Evolutionary conservation across 305 asterid species (phyloP).

Genomic region (Fraxinus angustifolia): DNA sequence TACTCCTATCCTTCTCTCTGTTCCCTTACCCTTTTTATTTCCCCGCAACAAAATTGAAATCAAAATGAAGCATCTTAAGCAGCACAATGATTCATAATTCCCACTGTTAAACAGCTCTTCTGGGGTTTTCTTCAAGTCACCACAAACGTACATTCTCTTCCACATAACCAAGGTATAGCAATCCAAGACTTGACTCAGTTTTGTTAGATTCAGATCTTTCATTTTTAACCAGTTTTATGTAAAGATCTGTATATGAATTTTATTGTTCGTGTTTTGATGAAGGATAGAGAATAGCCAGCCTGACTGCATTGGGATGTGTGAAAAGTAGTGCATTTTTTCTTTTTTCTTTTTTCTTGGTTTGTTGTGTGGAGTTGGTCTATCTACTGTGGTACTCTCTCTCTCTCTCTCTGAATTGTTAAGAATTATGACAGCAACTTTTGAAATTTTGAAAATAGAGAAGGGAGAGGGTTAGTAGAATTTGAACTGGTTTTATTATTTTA

Average conservation of each 20-base stretch:
- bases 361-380: not conserved
- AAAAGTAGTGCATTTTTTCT: not conserved
- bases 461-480: not conserved
- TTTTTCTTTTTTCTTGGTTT: not conserved
- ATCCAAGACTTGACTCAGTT: not conserved
- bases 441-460: not conserved
- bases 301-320: not conserved
- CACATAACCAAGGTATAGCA: constrained; percentile 18
- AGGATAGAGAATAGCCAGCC: not conserved
- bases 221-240: not conserved
- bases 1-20: not conserved
- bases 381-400: not conserved
- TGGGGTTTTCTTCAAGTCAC: not conserved
- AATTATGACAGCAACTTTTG: constrained; percentile 11
- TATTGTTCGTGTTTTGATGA: not conserved
- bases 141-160: constrained; percentile 8
- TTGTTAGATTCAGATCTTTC: constrained; percentile 28
- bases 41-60: not conserved
- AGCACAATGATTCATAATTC: constrained; percentile 8
- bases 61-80: constrained; percentile 8
- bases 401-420: not conserved
- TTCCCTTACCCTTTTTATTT: not conserved
- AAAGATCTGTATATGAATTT: not conserved
- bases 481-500: not conserved
- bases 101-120: constrained; percentile 20